phyloP scores from a whole-genome alignment of 139 green algal genomes.

The Protoeuglena noctilucae region DNA sequence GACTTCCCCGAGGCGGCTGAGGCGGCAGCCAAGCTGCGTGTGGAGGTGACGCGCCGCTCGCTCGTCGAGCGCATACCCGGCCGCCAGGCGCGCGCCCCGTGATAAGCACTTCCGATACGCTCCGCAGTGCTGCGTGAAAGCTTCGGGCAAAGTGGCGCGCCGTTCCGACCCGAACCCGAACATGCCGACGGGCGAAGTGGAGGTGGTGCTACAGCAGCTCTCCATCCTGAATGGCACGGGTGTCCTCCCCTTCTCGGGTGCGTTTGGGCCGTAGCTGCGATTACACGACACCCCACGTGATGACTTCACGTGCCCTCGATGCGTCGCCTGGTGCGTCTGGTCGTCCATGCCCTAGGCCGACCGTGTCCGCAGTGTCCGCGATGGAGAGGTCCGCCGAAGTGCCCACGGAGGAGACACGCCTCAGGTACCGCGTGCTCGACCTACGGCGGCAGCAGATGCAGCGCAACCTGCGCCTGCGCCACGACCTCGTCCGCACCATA shows the following conservation, averaged over 20 bases:
- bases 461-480: constrained; percentile 68
- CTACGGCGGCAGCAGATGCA: constrained; percentile 73
- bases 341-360: too few species aligned
- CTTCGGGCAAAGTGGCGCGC: constrained; percentile 4
- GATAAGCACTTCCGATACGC: neutral
- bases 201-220: constrained; percentile 27
- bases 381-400: constrained; percentile 28
- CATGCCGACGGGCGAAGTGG: constrained; percentile 68
- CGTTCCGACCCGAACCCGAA: constrained; percentile 57
- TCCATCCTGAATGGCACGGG: neutral
- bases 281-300: too few species aligned
- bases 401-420: constrained; percentile 65
- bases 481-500: constrained; percentile 53
- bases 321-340: too few species aligned
- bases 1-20: neutral
- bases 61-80: neutral
- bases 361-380: too few species aligned
- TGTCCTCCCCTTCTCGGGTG: constrained; percentile 1
- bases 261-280: constrained; percentile 7
- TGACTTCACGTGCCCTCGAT: too few species aligned
- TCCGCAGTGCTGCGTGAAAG: constrained; percentile 41
- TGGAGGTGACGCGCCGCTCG: neutral
- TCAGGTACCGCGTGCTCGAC: constrained; percentile 80
- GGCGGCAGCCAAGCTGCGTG: neutral
- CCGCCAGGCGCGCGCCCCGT: neutral